A percentile compares a stretch with the other conserved stretches of the same genome.
phyloP scores from a whole-genome alignment of 2,329 filamentous ascomycete species.

The Biscogniauxia marginata region DNA sequence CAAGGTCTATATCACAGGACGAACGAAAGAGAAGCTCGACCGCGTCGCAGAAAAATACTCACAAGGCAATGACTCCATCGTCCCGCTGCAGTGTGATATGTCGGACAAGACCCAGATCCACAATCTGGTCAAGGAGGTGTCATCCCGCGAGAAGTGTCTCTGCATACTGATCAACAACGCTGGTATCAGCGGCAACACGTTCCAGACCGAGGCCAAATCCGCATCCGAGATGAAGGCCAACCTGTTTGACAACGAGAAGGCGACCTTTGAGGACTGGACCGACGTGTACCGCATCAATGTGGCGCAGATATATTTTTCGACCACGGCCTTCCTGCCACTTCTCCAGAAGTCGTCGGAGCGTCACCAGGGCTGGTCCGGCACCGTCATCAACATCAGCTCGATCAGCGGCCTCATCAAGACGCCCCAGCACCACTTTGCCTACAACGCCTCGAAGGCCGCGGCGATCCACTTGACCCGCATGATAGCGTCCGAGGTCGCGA shows the following conservation, averaged over 20 bases:
- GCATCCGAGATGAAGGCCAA: conserved; percentile 53
- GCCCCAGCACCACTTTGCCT: conserved; percentile 64
- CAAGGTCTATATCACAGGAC: conserved; percentile 70
- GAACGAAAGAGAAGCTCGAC: conserved; percentile 61
- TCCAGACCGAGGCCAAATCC: conserved; percentile 54
- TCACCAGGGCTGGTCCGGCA: conserved; percentile 49
- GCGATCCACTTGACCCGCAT: conserved; percentile 64
- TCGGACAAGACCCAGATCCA: conserved; percentile 60
- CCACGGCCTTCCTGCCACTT: conserved; percentile 60
- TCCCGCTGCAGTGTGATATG: conserved; percentile 61
- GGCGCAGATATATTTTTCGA: conserved; percentile 64
- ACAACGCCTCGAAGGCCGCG: conserved; percentile 64
- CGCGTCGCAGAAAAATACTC: conserved; percentile 57
- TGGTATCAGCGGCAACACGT: conserved; percentile 56
- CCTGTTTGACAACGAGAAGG: conserved; percentile 63
- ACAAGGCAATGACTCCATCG: conserved; percentile 53
- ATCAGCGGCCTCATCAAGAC: conserved; percentile 64
- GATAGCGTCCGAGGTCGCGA: conserved; percentile 59
- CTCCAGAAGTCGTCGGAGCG: conserved; percentile 50
- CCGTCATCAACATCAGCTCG: conserved; percentile 67
- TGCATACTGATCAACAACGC: conserved; percentile 69
- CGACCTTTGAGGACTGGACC: conserved; percentile 68
- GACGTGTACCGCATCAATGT: conserved; percentile 74
- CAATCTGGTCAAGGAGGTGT: conserved; percentile 56
- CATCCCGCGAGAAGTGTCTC: conserved; percentile 54